phyloP scores from a whole-genome alignment of 106 monocot species.

The Xerophyta viscosa region DNA sequence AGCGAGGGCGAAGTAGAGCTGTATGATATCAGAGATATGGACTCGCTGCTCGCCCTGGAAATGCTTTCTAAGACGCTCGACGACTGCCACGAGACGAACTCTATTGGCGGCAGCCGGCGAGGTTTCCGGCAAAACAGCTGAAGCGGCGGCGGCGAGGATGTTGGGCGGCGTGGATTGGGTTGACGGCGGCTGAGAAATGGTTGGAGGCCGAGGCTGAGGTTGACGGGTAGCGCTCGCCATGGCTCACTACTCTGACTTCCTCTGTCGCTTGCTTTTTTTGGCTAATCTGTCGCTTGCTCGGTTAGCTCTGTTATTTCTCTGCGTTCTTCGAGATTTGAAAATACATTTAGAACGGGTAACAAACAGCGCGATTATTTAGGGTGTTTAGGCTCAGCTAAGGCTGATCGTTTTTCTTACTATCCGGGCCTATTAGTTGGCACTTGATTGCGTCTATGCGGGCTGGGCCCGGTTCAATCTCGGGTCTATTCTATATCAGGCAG shows the following conservation, averaged over 20 bases:
- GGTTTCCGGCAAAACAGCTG: not conserved
- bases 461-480: no score
- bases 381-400: no score
- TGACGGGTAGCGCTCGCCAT: constrained; percentile 1
- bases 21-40: not conserved
- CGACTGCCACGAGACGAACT: not conserved
- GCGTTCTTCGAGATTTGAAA: no score
- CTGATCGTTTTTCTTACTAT: no score
- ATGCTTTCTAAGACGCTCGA: not conserved
- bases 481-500: no score
- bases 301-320: no score
- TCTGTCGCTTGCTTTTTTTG: not conserved
- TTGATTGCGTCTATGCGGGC: no score
- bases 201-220: not conserved
- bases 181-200: not conserved
- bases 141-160: not conserved
- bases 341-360: no score
- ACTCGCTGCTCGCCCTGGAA: not conserved
- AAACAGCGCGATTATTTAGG: no score
- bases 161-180: not conserved
- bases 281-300: no score
- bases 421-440: no score
- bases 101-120: not conserved
- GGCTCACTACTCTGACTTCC: not conserved
- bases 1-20: not conserved